A percentile compares a stretch with the other conserved stretches of the same genome.
phyloP scores from a whole-genome alignment of 495 filamentous ascomycete species.

The Pyrenula aspistea region DNA sequence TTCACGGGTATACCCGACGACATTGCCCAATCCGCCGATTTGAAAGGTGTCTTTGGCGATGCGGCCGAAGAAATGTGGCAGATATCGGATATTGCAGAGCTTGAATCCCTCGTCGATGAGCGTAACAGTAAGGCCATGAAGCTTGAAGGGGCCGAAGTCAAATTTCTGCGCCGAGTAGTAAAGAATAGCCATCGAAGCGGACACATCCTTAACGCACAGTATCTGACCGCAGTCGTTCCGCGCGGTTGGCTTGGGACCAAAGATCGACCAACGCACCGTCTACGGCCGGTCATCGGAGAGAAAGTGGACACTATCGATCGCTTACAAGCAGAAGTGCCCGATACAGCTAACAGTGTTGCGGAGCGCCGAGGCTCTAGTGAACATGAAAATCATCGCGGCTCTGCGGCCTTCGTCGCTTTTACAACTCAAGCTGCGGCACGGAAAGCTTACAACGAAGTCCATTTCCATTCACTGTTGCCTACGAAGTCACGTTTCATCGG shows the following conservation, averaged over 20 bases:
- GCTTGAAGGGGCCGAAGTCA: conserved; percentile 54
- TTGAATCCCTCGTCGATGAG: conserved; percentile 44
- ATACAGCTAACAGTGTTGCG: conserved; percentile 59
- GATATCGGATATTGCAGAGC: conserved; percentile 38
- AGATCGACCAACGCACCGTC: conserved; percentile 39
- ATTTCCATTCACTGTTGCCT: conserved; percentile 73
- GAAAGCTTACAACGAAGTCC: conserved; percentile 64
- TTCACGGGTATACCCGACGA: conserved; percentile 56
- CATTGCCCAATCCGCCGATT: conserved; percentile 40
- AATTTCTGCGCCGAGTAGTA: conserved; percentile 16
- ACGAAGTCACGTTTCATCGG: conserved; percentile 78
- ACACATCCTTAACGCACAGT: background rate
- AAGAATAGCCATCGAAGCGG: background rate
- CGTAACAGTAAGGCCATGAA: conserved; percentile 46
- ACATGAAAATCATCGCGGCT: conserved; percentile 31
- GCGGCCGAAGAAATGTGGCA: conserved; percentile 51
- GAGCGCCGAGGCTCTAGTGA: conserved; percentile 46
- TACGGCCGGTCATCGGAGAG: conserved; percentile 37
- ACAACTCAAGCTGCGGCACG: conserved; percentile 67
- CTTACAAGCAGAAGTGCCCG: conserved; percentile 39
- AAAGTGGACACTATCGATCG: conserved; percentile 85
- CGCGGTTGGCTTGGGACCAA: background rate
- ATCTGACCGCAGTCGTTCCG: no score
- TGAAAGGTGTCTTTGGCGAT: conserved; percentile 49
- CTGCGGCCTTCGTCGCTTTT: conserved; percentile 81